A percentile compares a stretch with the other conserved stretches of the same genome.
Conservation (phyloP, 2,329 filamentous ascomycete genomes). For the Corinectria fuckeliana region DNA sequence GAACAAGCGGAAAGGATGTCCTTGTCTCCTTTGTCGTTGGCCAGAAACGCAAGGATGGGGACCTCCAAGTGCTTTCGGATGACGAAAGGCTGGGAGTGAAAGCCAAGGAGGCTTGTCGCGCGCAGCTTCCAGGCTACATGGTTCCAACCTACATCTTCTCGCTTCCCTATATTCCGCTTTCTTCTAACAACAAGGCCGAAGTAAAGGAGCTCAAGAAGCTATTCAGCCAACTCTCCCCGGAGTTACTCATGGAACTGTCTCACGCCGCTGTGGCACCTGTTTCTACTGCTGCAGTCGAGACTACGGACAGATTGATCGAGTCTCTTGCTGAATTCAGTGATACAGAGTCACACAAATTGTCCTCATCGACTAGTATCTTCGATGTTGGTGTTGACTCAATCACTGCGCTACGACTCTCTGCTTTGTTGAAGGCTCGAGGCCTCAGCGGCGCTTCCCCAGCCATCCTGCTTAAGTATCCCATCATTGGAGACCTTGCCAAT, state of each 20-base stretch:
- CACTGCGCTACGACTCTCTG: constrained; percentile 74
- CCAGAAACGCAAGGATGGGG: neutral
- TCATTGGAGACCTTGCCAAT: constrained; percentile 54
- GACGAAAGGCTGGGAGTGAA: constrained; percentile 48
- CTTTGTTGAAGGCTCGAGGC: constrained; percentile 67
- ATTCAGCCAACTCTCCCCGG: constrained; percentile 66
- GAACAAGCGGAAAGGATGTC: constrained; percentile 77
- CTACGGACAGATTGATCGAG: constrained; percentile 56
- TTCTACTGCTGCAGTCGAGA: constrained; percentile 42
- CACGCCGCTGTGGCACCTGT: constrained; percentile 35
- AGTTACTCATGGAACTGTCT: constrained; percentile 66
- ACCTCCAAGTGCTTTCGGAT: constrained; percentile 38
- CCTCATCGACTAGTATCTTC: constrained; percentile 72
- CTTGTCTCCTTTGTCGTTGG: constrained; percentile 75
- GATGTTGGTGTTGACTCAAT: constrained; percentile 90
- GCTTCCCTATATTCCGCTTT: constrained; percentile 76
- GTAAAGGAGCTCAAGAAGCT: constrained; percentile 70
- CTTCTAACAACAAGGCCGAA: constrained; percentile 89
- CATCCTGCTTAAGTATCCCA: constrained; percentile 68
- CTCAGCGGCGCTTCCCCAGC: constrained; percentile 68
- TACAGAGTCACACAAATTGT: constrained; percentile 51
- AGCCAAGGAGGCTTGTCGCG: constrained; percentile 69
- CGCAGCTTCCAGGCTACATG: constrained; percentile 83
- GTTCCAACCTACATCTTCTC: constrained; percentile 83
- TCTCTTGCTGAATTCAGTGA: constrained; percentile 62